Evolutionary conservation across 208 protist genomes (phyloP).

Genomic region (Strigomonas culicis): DNA sequence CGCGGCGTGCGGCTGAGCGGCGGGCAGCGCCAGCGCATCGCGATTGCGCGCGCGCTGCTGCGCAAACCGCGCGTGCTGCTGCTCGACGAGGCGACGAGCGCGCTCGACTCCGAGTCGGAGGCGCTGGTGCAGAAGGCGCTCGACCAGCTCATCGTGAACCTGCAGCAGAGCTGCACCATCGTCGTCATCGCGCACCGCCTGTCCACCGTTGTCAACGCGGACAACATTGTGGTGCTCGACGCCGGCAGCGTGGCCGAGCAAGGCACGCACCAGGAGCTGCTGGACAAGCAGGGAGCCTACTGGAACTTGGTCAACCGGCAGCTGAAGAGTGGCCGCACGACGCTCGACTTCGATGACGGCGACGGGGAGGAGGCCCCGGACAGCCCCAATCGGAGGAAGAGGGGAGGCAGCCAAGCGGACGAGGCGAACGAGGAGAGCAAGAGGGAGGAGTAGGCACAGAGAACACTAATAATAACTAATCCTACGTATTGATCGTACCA

Average conservation of each 20-base stretch:
- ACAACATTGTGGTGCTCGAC: conserved; percentile 61
- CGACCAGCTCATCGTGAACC: conserved; percentile 33
- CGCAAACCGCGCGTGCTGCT: conserved; percentile 66
- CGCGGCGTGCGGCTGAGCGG: conserved; percentile 83
- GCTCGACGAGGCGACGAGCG: conserved; percentile 94
- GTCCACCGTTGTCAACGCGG: conserved; percentile 46
- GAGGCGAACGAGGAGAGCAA: not conserved
- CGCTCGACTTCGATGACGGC: conserved; percentile 35
- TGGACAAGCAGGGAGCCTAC: conserved; percentile 28
- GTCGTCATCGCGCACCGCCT: conserved; percentile 65
- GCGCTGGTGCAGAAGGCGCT: conserved; percentile 89
- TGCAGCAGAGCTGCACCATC: conserved; percentile 57
- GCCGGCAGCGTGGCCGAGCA: conserved; percentile 40
- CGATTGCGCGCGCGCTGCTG: conserved; percentile 92
- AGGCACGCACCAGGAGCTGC: conserved; percentile 44
- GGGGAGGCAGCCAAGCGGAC: not conserved
- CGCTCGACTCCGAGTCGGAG: conserved; percentile 77
- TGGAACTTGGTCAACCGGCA: conserved; percentile 35
- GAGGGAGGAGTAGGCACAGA: not conserved
- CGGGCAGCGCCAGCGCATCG: conserved; percentile 95
- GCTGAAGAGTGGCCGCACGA: conserved; percentile 28
- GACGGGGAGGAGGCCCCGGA: not conserved
- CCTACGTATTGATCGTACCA: not conserved
- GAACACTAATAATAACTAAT: not conserved
- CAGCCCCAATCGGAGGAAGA: not conserved